Evolutionary conservation across 441 rosid species (phyloP).

Genomic region (Rhodomyrtus psidioides): DNA sequence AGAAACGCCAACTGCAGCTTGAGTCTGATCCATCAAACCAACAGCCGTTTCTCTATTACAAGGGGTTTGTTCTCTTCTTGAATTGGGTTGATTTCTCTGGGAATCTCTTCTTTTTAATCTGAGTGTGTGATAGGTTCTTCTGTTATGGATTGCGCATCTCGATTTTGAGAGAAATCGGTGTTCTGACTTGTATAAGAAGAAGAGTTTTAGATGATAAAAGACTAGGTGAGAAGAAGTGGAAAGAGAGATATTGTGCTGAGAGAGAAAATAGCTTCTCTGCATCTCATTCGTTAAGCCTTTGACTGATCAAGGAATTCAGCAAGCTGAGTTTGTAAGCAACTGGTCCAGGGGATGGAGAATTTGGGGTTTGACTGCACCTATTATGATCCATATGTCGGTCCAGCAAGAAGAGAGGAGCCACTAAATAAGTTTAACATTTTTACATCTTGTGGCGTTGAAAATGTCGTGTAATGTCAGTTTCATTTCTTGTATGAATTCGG

Average conservation of each 20-base stretch:
- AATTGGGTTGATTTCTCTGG: neutral
- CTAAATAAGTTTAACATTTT: no score
- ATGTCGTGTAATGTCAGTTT: neutral
- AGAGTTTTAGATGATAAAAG: no score
- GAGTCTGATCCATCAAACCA: neutral
- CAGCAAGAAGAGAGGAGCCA: no score
- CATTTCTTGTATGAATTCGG: neutral
- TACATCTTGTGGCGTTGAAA: no score
- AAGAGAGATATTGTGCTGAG: neutral
- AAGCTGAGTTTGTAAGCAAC: no score
- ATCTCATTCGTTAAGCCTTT: neutral
- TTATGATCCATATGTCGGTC: no score
- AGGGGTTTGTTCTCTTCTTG: neutral
- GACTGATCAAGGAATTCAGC: neutral
- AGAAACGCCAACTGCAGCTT: neutral
- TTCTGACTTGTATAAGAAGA: neutral
- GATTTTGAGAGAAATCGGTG: neutral
- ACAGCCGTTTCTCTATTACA: neutral
- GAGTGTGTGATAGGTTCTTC: neutral
- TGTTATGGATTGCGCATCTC: neutral
- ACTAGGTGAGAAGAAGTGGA: neutral
- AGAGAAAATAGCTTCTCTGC: neutral
- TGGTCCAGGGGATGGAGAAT: no score
- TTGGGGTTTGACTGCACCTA: no score
- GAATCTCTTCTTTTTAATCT: neutral